Evolutionary conservation across 306 rosid species (phyloP), one percentile per base, ranked within the genome.

Genomic region (Dalbergia oliveri): DNA sequence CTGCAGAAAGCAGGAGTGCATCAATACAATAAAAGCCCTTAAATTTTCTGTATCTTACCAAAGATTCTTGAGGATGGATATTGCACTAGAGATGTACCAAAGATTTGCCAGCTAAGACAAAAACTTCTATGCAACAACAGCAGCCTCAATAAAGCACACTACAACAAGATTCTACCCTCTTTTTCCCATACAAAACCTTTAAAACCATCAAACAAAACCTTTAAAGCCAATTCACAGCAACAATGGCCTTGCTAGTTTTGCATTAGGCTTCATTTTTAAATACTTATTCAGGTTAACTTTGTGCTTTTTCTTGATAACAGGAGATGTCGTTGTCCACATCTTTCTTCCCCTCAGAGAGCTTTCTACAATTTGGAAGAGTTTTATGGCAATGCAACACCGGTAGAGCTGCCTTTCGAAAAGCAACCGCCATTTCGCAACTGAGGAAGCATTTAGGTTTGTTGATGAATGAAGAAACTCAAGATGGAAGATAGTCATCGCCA

Each of bases 301-400:
- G 49, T 33, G 13, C 19, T 70, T 56, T 78, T 72, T 80, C 76
- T 66, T 79, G 80, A 33, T 84, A 69, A 73, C 93, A 95, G 97
- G 99, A 82, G 99, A 94, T 82, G 97, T 93, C 41, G 93, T 94
- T 11, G 67, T 94, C 81, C 99, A 94, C 78, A 88, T 94, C 79
- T 94, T 94, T 86, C 99, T 94, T 86, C 99, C 99, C 90, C 53
- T 61, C 94, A 91, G 59, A 88, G 99, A 79, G 90, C 79, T 54
- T 94, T 91, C 88, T 94, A 94, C 92, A 94, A 94, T 78, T 86
- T 94, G 88, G 99, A 95, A 82, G 99, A 95, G 78, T 95, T 95
- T 73, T 95, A 93, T 37, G 97, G 74, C 11, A 93, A 93, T 35
- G 99, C 99, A n/a, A 88, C 94, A 12, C 79, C 73, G 1, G 82